Base-by-base conservation (phyloP, 306 rosid genomes). In the Chamaecrista fasciculata region DNA sequence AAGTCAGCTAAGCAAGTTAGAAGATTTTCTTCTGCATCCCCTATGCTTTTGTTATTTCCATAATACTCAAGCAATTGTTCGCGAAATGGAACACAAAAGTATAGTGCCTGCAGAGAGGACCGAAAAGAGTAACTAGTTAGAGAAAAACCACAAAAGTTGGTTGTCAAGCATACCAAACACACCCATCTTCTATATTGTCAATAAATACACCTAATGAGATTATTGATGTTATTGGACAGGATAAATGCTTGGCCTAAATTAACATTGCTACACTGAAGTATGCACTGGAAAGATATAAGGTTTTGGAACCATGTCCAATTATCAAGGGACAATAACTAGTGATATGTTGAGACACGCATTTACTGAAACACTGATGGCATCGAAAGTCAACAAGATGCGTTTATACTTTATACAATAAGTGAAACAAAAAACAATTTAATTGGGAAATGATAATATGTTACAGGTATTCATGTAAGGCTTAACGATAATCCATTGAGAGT, bases 11-110 rank as follows among this genome's bases (percentile, higher is more conserved):
- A 80, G 83, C 97, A 95, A 40, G 99, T 95, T 81, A 95, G 81
- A 40, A 95, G 99, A 86, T 95, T 95, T 80, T 95, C 99, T 78
- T 95, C 97, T 11, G 67, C 83, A 20, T 89, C 97, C 69, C 81
- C 91, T 75, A 74, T 31, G 74, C 72, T 87, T 80, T 84, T 95
- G 85, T 70, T 83, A 82, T 66, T 91, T 66, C 92, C 85, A 81
- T 91, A 95, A 68, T 89, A 95, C 62, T 91, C 96, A 43, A 95
- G 76, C 67, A 95, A 82, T 56, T 95, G 97, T 61, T 95, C 97
- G 2, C 99, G 99, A 76, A 95, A 95, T 40, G 99, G 99, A 78
- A 91, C 99, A 67, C 99, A 95, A 70, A 95, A 95, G 79, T 95
- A 95, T 62, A 95, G 91, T 15, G 99, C 99, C 99, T 91, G 90